Conservation (phyloP, 2,329 filamentous ascomycete species). For the Orbilia javanica region DNA sequence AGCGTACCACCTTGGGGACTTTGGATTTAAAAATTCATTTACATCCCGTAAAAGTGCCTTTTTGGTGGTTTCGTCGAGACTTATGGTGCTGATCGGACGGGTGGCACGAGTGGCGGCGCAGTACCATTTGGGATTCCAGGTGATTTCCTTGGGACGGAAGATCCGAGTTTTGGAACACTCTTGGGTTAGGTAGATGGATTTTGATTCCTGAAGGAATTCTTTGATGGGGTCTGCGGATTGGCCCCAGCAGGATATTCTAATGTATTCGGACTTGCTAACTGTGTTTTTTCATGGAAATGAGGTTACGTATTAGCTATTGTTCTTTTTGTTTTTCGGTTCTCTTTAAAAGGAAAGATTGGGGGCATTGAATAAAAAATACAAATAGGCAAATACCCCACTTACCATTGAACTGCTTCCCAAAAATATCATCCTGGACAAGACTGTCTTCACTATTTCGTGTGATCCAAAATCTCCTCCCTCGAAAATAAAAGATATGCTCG, state of each 20-base stretch:
- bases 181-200: constrained; percentile 62
- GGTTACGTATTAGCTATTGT: not conserved
- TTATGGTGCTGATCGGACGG: constrained; percentile 74
- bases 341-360: not conserved
- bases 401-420: constrained; percentile 49
- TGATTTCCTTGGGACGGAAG: constrained; percentile 61
- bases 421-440: constrained; percentile 43
- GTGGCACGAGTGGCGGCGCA: constrained; percentile 73
- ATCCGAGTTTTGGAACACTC: constrained; percentile 63
- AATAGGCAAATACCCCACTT: constrained; percentile 20
- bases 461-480: constrained; percentile 40
- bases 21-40: constrained; percentile 64
- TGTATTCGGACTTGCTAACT: constrained; percentile 60
- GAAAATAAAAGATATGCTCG: constrained; percentile 29
- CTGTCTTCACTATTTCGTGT: constrained; percentile 37
- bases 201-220: constrained; percentile 63
- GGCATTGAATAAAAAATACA: not conserved
- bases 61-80: constrained; percentile 59
- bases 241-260: constrained; percentile 62
- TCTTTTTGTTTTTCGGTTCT: not conserved
- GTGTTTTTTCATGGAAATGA: constrained; percentile 15
- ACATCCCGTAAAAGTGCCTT: constrained; percentile 63
- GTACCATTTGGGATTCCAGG: constrained; percentile 68
- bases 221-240: constrained; percentile 61
- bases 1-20: constrained; percentile 63